Evolutionary conservation across 1,284 basidiomycete species (phyloP), one percentile per base, ranked within the genome.

Genomic region (Amylostereum chailletii): DNA sequence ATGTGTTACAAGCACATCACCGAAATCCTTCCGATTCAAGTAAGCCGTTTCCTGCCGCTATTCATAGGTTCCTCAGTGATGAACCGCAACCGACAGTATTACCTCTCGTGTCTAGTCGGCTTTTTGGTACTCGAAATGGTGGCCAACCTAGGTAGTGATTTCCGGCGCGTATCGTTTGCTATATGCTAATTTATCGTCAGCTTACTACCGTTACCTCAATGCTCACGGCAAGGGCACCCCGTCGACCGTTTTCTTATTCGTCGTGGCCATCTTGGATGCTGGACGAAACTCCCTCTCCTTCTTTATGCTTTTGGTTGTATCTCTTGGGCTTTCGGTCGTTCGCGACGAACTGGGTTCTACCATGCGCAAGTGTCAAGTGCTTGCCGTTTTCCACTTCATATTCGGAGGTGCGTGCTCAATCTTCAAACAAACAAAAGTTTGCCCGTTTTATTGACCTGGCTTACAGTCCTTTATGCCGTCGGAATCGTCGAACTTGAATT

Each of bases 71-170:
- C 34, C 43, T 47, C n/a, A 37, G 33, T 40, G 31, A 51, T 42
- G 47, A 31, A 53, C 45, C 34, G 45, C 44, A 46, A 49, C 53
- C 53, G 45, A 61, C 42, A 98, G 83, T 86, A 94, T 65, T 98
- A 99, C 70, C 79, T 99, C 47, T 94, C 94, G n/a, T 86, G 86
- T 51, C 83, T 94, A 34, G 81, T 97, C 47, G 83, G 78, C 11
- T 86, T 99, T 63, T 74, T 99, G 48, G 76, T 96, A 49, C 80
- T 98, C 53, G 95, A 99, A 66, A 97, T 96, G 90, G 70, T 93
- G 3, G 90, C 90, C 3, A 87, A 88, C 60, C 94, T 85, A 79
- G 85, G 86, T 85, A 56, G 47, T 72, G 58, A 7, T 46, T 26
- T 37, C 6, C 26, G 7, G 8, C 9, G 11, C 29, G 52, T 19